These are phyloP conservation scores for Candida broadrunensis DNA, from an alignment of 805 yeast species.

Conservation along the genomic window DNA sequence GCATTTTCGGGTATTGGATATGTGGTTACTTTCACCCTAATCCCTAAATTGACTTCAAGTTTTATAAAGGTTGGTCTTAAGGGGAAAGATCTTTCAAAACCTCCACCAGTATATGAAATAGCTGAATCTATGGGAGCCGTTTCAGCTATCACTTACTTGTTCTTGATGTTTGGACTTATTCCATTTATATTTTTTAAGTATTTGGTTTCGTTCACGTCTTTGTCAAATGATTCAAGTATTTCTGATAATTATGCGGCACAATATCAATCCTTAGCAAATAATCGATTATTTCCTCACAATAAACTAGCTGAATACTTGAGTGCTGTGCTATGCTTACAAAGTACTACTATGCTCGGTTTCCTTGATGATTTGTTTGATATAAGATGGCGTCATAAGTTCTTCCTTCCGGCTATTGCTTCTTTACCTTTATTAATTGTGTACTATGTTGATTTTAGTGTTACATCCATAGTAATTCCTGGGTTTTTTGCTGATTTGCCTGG, in stretches of 20 bases:
- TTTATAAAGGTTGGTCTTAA: conserved; percentile 77
- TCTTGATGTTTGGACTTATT: conserved; percentile 77
- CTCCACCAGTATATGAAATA: conserved; percentile 54
- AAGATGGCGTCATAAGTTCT: conserved; percentile 96
- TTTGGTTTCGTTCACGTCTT: conserved; percentile 47
- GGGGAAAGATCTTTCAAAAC: conserved; percentile 83
- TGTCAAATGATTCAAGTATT: conserved; percentile 32
- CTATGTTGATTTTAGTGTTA: conserved; percentile 90
- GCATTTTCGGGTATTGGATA: conserved; percentile 73
- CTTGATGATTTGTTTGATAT: conserved; percentile 95
- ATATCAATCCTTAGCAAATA: conserved; percentile 28
- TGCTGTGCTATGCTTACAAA: conserved; percentile 77
- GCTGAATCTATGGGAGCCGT: conserved; percentile 96
- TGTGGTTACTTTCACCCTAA: conserved; percentile 52
- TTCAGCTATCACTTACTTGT: conserved; percentile 74
- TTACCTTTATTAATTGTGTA: conserved; percentile 89
- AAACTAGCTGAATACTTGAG: conserved; percentile 83
- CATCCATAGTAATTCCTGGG: conserved; percentile 79
- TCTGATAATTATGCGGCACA: conserved; percentile 32
- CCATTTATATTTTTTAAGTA: conserved; percentile 85
- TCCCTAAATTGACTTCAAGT: conserved; percentile 65
- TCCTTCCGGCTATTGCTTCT: conserved; percentile 91
- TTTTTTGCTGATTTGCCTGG: conserved; percentile 43
- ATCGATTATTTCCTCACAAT: conserved; percentile 65
- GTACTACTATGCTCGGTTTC: conserved; percentile 80